Percentiles rank a stretch among this genome's conserved stretches.
Conservation (phyloP, 352 stramenopile species). For the Phytophthora meadii region DNA sequence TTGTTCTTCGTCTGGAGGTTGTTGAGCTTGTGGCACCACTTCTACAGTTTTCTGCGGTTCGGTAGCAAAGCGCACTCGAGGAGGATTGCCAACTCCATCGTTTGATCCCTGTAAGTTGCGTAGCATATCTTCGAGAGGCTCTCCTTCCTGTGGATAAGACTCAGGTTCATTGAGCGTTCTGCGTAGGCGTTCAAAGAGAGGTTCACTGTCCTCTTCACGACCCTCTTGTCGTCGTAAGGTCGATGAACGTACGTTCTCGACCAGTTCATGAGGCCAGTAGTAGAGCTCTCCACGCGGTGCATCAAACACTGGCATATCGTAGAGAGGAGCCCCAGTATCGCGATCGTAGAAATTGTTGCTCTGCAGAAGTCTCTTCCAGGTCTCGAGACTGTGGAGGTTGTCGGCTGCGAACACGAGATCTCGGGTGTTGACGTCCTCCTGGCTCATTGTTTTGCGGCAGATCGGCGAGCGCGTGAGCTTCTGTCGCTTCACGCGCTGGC, state of each 20-base stretch:
- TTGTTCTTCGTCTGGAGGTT: not conserved
- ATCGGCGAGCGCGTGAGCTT: constrained; percentile 52
- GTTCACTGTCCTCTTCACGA: constrained; percentile 8
- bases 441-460: constrained; percentile 51
- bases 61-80: constrained; percentile 20
- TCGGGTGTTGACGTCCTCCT: constrained; percentile 42
- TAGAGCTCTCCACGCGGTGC: constrained; percentile 33
- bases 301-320: constrained; percentile 19
- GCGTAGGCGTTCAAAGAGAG: constrained; percentile 26
- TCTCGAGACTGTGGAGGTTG: constrained; percentile 33
- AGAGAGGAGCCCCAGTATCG: constrained; percentile 18
- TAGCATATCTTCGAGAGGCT: constrained; percentile 37
- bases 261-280: constrained; percentile 49
- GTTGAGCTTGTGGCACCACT: constrained; percentile 20
- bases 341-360: constrained; percentile 39
- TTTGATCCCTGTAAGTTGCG: constrained; percentile 13
- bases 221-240: constrained; percentile 25
- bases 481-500: constrained; percentile 40
- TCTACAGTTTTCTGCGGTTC: constrained; percentile 26
- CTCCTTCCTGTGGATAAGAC: constrained; percentile 17
- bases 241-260: constrained; percentile 33
- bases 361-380: constrained; percentile 46
- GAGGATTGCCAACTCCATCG: not conserved
- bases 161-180: constrained; percentile 18
- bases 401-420: constrained; percentile 52